Conservation (phyloP, 352 stramenopile genomes). For the Phytophthora hibernalis region DNA sequence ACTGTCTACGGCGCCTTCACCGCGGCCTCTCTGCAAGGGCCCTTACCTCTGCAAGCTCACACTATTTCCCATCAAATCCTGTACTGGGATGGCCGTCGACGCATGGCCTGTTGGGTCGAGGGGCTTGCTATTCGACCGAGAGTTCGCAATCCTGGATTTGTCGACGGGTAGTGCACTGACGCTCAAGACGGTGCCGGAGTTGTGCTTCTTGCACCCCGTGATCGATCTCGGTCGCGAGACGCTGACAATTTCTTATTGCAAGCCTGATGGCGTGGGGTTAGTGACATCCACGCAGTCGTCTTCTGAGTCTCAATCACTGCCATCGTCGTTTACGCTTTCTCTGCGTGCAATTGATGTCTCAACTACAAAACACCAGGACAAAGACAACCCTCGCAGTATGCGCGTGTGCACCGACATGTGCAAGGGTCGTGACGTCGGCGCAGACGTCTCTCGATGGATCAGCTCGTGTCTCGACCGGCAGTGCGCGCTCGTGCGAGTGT, state of each 20-base stretch:
- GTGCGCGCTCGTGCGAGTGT: conserved; percentile 79
- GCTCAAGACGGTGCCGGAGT: conserved; percentile 60
- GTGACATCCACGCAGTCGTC: conserved; percentile 8
- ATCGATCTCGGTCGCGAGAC: conserved; percentile 68
- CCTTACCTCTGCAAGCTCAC: conserved; percentile 60
- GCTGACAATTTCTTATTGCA: conserved; percentile 56
- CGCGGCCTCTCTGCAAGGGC: background rate
- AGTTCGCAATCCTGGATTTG: conserved; percentile 79
- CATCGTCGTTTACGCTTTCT: conserved; percentile 47
- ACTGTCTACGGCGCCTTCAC: background rate
- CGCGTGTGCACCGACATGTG: conserved; percentile 62
- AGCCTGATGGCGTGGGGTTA: background rate
- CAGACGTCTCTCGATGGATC: conserved; percentile 68
- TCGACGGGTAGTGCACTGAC: conserved; percentile 55
- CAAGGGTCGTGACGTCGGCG: conserved; percentile 59
- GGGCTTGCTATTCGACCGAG: conserved; percentile 72
- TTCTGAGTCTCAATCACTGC: conserved; percentile 2
- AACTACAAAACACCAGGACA: conserved; percentile 24
- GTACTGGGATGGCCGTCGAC: conserved; percentile 59
- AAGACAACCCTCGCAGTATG: conserved; percentile 42
- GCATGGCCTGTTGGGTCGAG: conserved; percentile 67
- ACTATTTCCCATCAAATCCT: conserved; percentile 85
- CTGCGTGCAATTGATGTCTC: conserved; percentile 33
- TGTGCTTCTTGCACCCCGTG: conserved; percentile 69
- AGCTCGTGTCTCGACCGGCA: conserved; percentile 61